phyloP scores from a whole-genome alignment of 148 eudicot species.

The Dysphania ambrosioides region DNA sequence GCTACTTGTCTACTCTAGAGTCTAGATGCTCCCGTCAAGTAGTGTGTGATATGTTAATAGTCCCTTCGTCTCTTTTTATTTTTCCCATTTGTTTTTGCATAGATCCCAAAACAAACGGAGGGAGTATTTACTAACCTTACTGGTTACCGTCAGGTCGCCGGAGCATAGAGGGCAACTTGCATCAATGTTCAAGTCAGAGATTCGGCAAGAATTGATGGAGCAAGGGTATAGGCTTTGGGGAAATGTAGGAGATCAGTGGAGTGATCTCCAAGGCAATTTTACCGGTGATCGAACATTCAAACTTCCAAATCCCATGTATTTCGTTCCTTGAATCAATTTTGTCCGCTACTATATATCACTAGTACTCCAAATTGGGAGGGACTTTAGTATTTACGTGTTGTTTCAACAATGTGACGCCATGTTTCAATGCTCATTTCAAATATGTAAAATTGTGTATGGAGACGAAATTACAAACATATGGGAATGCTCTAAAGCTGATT shows the following conservation, averaged over 20 bases:
- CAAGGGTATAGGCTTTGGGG: slow-evolving; percentile 87
- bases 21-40: no score
- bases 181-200: slow-evolving; percentile 52
- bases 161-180: slow-evolving; percentile 57
- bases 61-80: no score
- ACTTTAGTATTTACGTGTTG: no score
- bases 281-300: slow-evolving; percentile 72
- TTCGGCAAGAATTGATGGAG: slow-evolving; percentile 43
- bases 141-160: slow-evolving; percentile 22
- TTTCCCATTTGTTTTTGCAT: no score
- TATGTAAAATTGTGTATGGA: neutral
- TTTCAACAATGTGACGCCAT: no score
- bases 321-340: slow-evolving; percentile 49
- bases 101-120: no score
- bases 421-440: neutral
- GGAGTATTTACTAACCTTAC: no score
- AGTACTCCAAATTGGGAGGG: no score
- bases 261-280: slow-evolving; percentile 68
- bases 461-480: neutral
- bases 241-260: slow-evolving; percentile 93
- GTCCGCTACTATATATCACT: neutral
- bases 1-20: no score
- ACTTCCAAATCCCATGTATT: slow-evolving; percentile 88
- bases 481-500: no score
- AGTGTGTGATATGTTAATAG: no score